phyloP scores from a whole-genome alignment of 768 basidiomycete genomes.

The Podaxis rugospora region DNA sequence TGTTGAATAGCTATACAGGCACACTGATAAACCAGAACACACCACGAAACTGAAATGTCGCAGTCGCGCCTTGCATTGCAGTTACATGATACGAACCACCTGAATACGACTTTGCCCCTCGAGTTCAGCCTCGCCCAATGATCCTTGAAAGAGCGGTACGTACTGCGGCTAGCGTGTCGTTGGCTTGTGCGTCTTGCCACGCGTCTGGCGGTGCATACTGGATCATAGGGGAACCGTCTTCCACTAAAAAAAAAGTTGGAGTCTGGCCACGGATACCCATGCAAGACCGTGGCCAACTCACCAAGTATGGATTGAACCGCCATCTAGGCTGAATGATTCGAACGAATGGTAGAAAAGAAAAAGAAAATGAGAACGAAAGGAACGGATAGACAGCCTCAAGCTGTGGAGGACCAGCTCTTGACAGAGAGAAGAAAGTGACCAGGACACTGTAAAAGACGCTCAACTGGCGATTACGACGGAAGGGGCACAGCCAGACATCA shows the following conservation, averaged over 20 bases:
- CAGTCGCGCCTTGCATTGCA: slow-evolving; percentile 40
- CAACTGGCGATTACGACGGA: not conserved
- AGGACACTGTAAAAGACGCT: not conserved
- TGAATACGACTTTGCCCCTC: slow-evolving; percentile 36
- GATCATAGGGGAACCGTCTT: slow-evolving; percentile 54
- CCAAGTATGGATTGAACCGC: slow-evolving; percentile 41
- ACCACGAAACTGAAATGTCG: slow-evolving; percentile 49
- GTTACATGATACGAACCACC: slow-evolving; percentile 41
- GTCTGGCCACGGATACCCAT: not conserved
- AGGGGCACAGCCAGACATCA: not conserved
- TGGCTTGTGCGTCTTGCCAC: slow-evolving; percentile 41
- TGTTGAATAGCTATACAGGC: not conserved
- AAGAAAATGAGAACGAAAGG: slow-evolving; percentile 14
- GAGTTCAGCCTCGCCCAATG: not conserved
- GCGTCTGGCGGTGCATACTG: slow-evolving; percentile 44
- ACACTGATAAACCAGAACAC: slow-evolving; percentile 2
- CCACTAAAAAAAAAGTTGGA: slow-evolving; percentile 33
- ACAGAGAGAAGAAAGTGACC: not conserved
- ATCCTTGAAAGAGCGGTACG: slow-evolving; percentile 11
- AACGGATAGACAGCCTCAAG: slow-evolving; percentile 12
- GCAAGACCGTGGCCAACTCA: slow-evolving; percentile 12
- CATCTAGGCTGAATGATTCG: slow-evolving; percentile 38
- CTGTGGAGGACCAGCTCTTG: slow-evolving; percentile 9
- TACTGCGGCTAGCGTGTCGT: slow-evolving; percentile 36
- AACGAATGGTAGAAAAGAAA: slow-evolving; percentile 19